These are phyloP conservation scores for Lactarius tabidus DNA, from an alignment of 768 basidiomycete species.

Conservation along the genomic window DNA sequence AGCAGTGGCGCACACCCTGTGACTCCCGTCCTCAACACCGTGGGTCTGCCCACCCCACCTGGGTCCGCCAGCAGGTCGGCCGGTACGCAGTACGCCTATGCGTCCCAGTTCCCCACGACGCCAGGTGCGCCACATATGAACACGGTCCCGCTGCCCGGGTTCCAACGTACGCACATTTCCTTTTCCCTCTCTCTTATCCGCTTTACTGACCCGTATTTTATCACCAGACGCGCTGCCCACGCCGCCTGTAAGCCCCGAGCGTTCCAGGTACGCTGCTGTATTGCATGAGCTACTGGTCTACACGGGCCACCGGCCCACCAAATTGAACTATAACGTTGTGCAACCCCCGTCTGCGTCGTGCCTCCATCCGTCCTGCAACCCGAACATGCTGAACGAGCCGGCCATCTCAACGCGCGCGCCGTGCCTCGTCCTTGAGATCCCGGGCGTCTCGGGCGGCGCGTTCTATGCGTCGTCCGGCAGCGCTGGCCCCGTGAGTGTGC, in stretches of 20 bases:
- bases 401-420: slow-evolving; percentile 18
- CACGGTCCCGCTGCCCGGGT: slow-evolving; percentile 20
- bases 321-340: slow-evolving; percentile 19
- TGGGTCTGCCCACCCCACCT: slow-evolving; percentile 20
- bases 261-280: slow-evolving; percentile 15
- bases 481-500: slow-evolving; percentile 17
- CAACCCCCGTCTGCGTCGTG: slow-evolving; percentile 17
- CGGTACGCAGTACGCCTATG: slow-evolving; percentile 5
- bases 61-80: slow-evolving; percentile 16
- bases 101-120: slow-evolving; percentile 9
- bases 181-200: not conserved
- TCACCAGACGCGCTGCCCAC: slow-evolving; percentile 15
- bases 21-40: slow-evolving; percentile 18
- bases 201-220: not conserved
- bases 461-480: slow-evolving; percentile 17
- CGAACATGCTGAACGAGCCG: slow-evolving; percentile 16
- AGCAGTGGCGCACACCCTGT: slow-evolving; percentile 3
- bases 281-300: slow-evolving; percentile 22
- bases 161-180: slow-evolving; percentile 6
- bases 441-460: slow-evolving; percentile 11
- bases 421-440: slow-evolving; percentile 19
- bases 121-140: slow-evolving; percentile 23
- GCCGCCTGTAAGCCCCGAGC: slow-evolving; percentile 20
- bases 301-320: slow-evolving; percentile 11
- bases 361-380: slow-evolving; percentile 20